Base-by-base conservation (phyloP, 768 basidiomycete species). In the Nidula microcarpa region DNA sequence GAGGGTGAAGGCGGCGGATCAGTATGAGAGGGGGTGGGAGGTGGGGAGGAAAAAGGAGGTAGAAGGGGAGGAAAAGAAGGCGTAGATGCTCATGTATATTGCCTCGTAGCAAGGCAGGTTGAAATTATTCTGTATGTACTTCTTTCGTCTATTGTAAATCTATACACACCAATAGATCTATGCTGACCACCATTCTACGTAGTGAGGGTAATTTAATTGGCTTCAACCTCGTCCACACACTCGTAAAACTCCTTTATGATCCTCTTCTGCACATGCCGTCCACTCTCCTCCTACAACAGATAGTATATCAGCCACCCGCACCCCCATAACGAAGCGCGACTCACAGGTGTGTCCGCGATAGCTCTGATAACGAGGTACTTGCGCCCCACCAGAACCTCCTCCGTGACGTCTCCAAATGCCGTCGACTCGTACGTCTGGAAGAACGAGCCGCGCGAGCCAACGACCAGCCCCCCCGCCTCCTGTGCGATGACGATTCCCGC, bases 401-500 rank as follows among this genome's bases (percentile, higher is more conserved):
- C 82, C 3, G 82, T 85, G 10, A 88, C 80, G 41, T 82, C 79
- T 45, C 85, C 84, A 57, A 85, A 83, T 16, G 65, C 58, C n/a
- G 60, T 60, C 6, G 67, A 60, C 34, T 69, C 59, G 1, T 59
- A 66, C 0, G 78, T 70, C 9, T 69, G 57, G 2, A 70, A 65
- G 56, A 84, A 74, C 7, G 68, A 67, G 17, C 67, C 70, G 49
- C 86, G 77, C 47, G 85, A 85, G 34, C 91, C 93, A 14, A 88
- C 86, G 33, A 91, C 84, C 9, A 86, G 71, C 11, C 87, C 82
- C 5, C 96, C 96, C 0, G 95, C 90, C 66, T 96, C 96, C 55
- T 91, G 81, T 0, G 91, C 88, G 55, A 98, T 95, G 59, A 96
- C 86, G 10, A 91, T 85, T 0, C 94, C 96, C 2, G 96, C 94